phyloP scores from a whole-genome alignment of 1,284 basidiomycete genomes.

The Melampsora larici-populina region DNA sequence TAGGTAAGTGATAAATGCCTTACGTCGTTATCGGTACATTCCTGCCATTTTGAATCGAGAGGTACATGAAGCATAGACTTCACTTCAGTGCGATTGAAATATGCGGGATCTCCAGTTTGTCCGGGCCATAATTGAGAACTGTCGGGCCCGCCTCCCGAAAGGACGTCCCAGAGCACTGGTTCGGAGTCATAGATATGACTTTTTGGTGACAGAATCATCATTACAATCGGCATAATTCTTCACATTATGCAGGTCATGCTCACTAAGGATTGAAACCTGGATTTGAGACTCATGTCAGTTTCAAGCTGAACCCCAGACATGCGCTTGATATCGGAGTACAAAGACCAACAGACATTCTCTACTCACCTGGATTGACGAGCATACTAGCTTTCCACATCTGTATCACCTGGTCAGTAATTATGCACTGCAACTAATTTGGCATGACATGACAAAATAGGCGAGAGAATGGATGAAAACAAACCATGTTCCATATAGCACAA shows the following conservation, averaged over 20 bases:
- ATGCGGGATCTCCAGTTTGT: not conserved
- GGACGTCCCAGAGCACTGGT: conserved; percentile 68
- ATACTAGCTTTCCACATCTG: conserved; percentile 23
- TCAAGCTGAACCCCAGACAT: too few species aligned
- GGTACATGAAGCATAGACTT: conserved; percentile 23
- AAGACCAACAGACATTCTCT: not conserved
- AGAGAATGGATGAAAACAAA: not conserved
- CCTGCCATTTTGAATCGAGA: not conserved
- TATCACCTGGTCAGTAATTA: not conserved
- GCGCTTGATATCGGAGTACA: not conserved
- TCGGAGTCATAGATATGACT: conserved; percentile 51
- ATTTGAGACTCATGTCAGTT: not conserved
- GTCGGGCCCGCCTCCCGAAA: conserved; percentile 49
- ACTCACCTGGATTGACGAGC: conserved; percentile 23
- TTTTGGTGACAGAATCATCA: conserved; percentile 29
- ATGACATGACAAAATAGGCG: not conserved
- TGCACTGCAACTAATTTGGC: too few species aligned
- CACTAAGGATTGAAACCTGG: not conserved
- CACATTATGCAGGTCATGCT: not conserved
- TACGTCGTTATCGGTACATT: conserved; percentile 5
- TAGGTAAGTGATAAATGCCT: not conserved
- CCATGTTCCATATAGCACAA: conserved; percentile 34
- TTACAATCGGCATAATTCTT: conserved; percentile 55
- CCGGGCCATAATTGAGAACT: not conserved
- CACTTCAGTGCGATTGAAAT: conserved; percentile 27